Evolutionary conservation across 176 grass and related monocot genomes (phyloP).

Genomic region (Juncus effusus): DNA sequence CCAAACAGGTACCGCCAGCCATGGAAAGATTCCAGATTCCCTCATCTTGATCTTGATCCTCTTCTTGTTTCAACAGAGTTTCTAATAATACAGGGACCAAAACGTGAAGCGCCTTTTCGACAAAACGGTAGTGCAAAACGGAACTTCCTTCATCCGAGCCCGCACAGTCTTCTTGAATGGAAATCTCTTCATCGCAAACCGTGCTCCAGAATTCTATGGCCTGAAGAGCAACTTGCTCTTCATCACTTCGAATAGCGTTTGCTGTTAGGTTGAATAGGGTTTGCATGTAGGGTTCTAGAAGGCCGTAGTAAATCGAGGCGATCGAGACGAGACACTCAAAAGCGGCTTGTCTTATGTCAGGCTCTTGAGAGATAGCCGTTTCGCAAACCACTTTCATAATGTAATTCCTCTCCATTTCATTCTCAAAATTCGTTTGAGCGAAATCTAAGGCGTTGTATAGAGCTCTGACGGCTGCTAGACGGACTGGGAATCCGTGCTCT

Average conservation of each 20-base stretch:
- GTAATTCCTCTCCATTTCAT: slow-evolving; percentile 61
- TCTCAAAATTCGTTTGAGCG: slow-evolving; percentile 57
- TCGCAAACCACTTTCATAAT: slow-evolving; percentile 66
- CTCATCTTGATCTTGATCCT: slow-evolving; percentile 60
- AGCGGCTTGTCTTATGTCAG: slow-evolving; percentile 50
- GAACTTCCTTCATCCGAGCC: slow-evolving; percentile 35
- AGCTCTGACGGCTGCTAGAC: slow-evolving; percentile 52
- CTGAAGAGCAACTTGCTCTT: slow-evolving; percentile 62
- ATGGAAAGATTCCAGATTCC: slow-evolving; percentile 47
- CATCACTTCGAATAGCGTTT: slow-evolving; percentile 51
- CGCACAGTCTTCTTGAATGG: slow-evolving; percentile 41
- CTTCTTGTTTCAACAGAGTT: slow-evolving; percentile 60
- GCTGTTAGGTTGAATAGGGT: slow-evolving; percentile 54
- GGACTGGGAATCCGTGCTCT: slow-evolving; percentile 45
- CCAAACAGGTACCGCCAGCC: slow-evolving; percentile 58
- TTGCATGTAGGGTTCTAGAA: slow-evolving; percentile 58
- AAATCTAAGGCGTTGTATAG: slow-evolving; percentile 72
- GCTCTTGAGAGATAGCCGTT: slow-evolving; percentile 51
- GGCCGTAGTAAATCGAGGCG: slow-evolving; percentile 50
- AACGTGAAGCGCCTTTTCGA: slow-evolving; percentile 49
- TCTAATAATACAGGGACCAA: slow-evolving; percentile 54
- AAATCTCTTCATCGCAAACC: slow-evolving; percentile 49
- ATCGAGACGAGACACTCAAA: slow-evolving; percentile 60
- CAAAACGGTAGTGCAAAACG: slow-evolving; percentile 34
- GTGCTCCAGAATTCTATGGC: slow-evolving; percentile 67